Evolutionary conservation across 2,329 filamentous ascomycete genomes (phyloP).

Genomic region (Phialemoniopsis sp.): DNA sequence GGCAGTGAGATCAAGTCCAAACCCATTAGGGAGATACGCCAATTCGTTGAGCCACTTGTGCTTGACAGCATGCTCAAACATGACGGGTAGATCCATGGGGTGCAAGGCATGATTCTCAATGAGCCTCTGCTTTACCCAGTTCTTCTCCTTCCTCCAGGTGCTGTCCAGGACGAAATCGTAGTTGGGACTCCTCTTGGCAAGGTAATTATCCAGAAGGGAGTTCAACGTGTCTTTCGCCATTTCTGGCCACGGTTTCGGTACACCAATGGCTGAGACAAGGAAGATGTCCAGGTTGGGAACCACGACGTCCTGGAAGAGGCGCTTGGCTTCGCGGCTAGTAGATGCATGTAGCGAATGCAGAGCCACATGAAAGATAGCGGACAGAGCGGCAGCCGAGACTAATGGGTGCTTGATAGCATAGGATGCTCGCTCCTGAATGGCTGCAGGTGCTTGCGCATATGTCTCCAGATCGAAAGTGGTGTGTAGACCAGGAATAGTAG

Average conservation of each 20-base stretch:
- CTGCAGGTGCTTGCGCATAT: constrained; percentile 43
- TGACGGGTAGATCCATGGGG: constrained; percentile 61
- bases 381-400: constrained; percentile 81
- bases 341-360: constrained; percentile 58
- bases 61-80: constrained; percentile 76
- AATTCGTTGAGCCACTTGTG: constrained; percentile 83
- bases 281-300: constrained; percentile 75
- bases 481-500: constrained; percentile 76
- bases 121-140: constrained; percentile 79
- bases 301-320: constrained; percentile 63
- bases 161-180: constrained; percentile 89
- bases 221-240: constrained; percentile 73
- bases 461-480: constrained; percentile 67
- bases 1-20: constrained; percentile 83
- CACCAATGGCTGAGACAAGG: constrained; percentile 71
- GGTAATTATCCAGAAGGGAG: constrained; percentile 77
- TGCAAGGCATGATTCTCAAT: constrained; percentile 71
- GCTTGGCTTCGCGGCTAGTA: constrained; percentile 58
- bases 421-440: constrained; percentile 47
- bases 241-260: constrained; percentile 71
- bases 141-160: constrained; percentile 84
- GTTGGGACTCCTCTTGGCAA: constrained; percentile 72
- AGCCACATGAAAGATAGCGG: constrained; percentile 62
- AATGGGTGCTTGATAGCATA: constrained; percentile 78
- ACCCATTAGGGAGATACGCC: constrained; percentile 72